Conservation (phyloP, 2,329 filamentous ascomycete genomes). For the Thelonectria olida region DNA sequence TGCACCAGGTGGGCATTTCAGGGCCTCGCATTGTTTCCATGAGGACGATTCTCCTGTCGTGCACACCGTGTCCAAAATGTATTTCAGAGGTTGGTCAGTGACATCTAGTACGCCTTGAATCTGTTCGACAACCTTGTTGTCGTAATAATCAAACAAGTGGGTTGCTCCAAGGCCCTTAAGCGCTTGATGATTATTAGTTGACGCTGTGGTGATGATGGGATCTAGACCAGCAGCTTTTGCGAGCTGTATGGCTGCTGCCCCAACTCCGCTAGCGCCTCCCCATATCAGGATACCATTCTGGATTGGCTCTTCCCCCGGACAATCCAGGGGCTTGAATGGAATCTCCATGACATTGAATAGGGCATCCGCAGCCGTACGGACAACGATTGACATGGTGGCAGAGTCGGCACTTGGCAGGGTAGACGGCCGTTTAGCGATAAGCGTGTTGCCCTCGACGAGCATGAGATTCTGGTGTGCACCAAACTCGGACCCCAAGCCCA, state of each 20-base stretch:
- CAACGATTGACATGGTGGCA: neutral
- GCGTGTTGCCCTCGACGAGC: slow-evolving; percentile 10
- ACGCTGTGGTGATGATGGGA: slow-evolving; percentile 46
- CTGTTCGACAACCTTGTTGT: neutral
- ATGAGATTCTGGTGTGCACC: slow-evolving; percentile 21
- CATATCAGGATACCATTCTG: slow-evolving; percentile 40
- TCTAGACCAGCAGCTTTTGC: slow-evolving; percentile 42
- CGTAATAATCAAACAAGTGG: slow-evolving; percentile 46
- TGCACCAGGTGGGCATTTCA: too few relatives aligned
- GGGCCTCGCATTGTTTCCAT: too few relatives aligned
- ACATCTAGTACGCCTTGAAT: too few relatives aligned
- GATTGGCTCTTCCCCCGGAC: neutral
- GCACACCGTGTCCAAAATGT: too few relatives aligned
- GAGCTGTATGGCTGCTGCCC: slow-evolving; percentile 47
- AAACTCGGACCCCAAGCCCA: neutral
- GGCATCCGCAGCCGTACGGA: neutral
- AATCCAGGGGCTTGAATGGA: neutral
- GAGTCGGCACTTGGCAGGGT: neutral
- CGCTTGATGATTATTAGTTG: slow-evolving; percentile 41
- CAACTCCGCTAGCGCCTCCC: slow-evolving; percentile 48
- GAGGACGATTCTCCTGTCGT: too few relatives aligned
- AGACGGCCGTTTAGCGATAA: neutral
- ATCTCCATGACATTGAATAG: slow-evolving; percentile 8
- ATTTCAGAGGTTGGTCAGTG: too few relatives aligned
- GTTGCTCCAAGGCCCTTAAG: slow-evolving; percentile 45